phyloP scores from a whole-genome alignment of 2,329 filamentous ascomycete species.

The Botrytis fabae region DNA sequence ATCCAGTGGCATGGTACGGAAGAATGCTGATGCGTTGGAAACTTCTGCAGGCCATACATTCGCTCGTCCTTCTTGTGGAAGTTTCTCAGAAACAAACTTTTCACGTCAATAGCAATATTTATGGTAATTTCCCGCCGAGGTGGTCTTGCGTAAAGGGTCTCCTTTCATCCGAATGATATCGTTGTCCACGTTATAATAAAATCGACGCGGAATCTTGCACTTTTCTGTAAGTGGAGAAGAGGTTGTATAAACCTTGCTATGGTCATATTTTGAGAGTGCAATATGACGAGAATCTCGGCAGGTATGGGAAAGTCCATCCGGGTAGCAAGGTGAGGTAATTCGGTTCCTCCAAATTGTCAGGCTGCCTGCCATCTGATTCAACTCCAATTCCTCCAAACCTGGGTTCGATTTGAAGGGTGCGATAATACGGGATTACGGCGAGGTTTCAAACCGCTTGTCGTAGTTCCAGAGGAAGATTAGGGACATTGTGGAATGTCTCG shows the following conservation, averaged over 20 bases:
- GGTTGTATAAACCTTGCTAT: not conserved
- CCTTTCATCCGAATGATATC: not conserved
- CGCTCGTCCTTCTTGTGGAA: too few species aligned
- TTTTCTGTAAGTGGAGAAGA: not conserved
- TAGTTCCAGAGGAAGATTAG: not conserved
- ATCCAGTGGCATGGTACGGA: not conserved
- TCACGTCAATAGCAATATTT: not conserved
- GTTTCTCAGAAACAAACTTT: fast-evolving
- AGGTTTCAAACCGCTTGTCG: not conserved
- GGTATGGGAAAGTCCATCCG: not conserved
- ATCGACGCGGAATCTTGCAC: fast-evolving
- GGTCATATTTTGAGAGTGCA: not conserved
- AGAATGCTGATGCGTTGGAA: fast-evolving
- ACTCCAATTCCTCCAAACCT: not conserved
- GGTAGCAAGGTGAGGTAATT: not conserved
- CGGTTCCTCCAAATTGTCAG: not conserved
- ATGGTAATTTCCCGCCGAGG: too few species aligned
- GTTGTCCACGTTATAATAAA: not conserved
- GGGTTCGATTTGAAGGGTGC: not conserved
- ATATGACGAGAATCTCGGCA: not conserved
- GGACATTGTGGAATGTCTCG: not conserved
- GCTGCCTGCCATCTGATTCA: not conserved
- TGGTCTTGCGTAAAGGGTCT: not conserved
- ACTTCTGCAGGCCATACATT: fast-evolving
- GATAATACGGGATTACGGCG: not conserved